Evolutionary conservation across 345 rosid genomes (phyloP).

Genomic region (Eucalyptus brandiana): DNA sequence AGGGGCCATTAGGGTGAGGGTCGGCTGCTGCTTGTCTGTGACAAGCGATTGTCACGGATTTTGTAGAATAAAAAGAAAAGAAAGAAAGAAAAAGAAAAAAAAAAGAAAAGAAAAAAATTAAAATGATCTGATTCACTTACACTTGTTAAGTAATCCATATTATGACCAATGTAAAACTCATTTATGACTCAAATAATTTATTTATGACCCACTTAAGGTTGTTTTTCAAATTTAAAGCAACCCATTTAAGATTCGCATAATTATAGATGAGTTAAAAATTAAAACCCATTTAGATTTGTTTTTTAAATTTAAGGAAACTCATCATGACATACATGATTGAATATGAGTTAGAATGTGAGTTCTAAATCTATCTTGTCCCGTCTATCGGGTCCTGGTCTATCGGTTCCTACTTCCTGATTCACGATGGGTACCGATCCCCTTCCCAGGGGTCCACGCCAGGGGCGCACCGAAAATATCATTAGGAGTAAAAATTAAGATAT

Average conservation of each 20-base stretch:
- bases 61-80: too few relatives aligned
- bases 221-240: neutral
- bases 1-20: neutral
- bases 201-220: neutral
- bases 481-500: neutral
- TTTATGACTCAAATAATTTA: accelerated
- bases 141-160: too few relatives aligned
- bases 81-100: too few relatives aligned
- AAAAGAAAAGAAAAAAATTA: too few relatives aligned
- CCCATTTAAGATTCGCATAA: neutral
- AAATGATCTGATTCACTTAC: accelerated
- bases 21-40: accelerated
- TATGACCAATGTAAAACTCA: neutral
- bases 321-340: neutral
- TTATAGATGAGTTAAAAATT: neutral
- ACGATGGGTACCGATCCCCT: neutral
- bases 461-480: neutral
- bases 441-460: neutral
- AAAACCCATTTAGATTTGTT: too few relatives aligned
- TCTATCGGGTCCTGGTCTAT: neutral
- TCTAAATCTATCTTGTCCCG: neutral
- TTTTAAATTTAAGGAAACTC: too few relatives aligned
- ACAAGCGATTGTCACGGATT: accelerated
- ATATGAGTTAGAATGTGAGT: neutral
- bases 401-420: too few relatives aligned